These are phyloP conservation scores for Alliaria petiolata DNA, from an alignment of 345 rosid genomes.

Conservation along the genomic window DNA sequence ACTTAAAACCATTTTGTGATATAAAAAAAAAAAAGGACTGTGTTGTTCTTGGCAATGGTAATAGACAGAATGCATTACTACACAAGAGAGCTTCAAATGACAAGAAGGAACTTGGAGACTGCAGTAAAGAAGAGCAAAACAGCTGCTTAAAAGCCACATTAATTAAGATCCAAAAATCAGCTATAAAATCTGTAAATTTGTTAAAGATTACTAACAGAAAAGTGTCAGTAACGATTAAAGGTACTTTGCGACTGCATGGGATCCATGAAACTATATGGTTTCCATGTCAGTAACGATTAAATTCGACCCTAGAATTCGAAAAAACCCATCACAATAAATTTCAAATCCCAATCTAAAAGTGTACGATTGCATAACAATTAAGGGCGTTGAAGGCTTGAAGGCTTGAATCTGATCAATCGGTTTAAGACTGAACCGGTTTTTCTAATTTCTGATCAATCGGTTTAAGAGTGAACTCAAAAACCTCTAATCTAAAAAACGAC, in stretches of 20 bases:
- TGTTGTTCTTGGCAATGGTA: constrained; percentile 32
- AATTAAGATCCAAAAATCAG: no score
- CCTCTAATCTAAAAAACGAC: no score
- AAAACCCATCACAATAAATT: no score
- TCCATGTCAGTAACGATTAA: no score
- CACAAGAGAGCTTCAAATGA: constrained; percentile 35
- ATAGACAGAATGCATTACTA: constrained; percentile 37
- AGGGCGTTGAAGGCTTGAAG: no score
- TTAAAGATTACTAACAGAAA: neutral
- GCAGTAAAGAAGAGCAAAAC: constrained; percentile 25
- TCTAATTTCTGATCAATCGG: neutral
- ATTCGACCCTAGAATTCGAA: no score
- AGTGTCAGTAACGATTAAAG: no score
- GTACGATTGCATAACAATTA: no score
- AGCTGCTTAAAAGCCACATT: neutral
- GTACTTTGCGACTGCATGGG: no score
- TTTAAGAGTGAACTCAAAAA: constrained; percentile 33
- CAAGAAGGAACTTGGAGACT: constrained; percentile 30
- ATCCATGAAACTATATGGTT: no score
- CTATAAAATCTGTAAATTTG: constrained; percentile 2
- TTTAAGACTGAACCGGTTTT: constrained; percentile 11
- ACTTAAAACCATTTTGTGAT: neutral
- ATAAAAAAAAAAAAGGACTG: constrained; percentile 22
- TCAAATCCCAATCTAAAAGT: no score
- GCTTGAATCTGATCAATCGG: neutral